These are phyloP conservation scores for Eucalyptus cloeziana DNA, from an alignment of 345 rosid genomes.

Conservation along the genomic window DNA sequence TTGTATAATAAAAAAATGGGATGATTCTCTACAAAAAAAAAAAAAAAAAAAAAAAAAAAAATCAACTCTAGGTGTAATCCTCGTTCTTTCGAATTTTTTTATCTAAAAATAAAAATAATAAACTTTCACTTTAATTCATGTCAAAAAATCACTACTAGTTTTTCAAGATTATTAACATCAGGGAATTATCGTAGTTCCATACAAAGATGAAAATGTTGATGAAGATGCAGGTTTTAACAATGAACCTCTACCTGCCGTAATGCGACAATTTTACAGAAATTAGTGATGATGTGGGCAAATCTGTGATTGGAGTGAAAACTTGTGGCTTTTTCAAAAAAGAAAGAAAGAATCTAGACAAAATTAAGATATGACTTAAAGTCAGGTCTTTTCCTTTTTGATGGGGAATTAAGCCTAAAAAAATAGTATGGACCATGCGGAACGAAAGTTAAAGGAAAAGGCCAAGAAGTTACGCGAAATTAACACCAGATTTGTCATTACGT, in stretches of 20 bases:
- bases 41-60: too few species aligned
- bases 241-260: rapidly evolving
- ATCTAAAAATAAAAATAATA: neutral
- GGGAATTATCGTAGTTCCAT: neutral
- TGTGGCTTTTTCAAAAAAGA: neutral
- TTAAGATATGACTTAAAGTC: neutral
- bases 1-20: neutral
- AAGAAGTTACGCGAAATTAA: neutral
- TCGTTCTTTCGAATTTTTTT: neutral
- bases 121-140: neutral
- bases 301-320: neutral
- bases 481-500: neutral
- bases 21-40: neutral
- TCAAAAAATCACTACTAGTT: neutral
- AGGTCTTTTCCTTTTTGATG: neutral
- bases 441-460: neutral
- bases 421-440: neutral
- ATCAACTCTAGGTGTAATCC: neutral
- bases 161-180: neutral
- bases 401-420: neutral
- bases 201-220: neutral
- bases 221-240: rapidly evolving
- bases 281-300: neutral
- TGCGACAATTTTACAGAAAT: neutral
- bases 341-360: neutral